Evolutionary conservation across 1,284 basidiomycete genomes (phyloP), one percentile per base, ranked within the genome.

Genomic region (Trichosporon inkin): DNA sequence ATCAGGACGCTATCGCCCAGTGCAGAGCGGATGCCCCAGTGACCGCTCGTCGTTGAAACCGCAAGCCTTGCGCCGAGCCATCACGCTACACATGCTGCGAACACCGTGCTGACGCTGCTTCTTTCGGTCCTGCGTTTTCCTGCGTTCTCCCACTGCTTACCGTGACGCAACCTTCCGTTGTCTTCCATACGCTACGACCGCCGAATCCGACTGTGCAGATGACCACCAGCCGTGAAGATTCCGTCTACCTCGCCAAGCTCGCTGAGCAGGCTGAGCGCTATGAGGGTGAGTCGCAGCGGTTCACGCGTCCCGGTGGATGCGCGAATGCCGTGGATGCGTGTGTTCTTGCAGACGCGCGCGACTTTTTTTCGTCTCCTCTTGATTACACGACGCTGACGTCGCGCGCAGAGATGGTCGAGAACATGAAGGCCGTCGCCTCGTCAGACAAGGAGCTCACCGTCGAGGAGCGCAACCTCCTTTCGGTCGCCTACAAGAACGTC

Each of bases 401-500:
- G 10, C 32, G 22, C 19, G 14, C 80, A 93, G 91, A 96, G 81
- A 96, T 96, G 93, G 93, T 97, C 71, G 90, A 93, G 83, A 95
- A 95, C 85, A 97, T 97, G 93, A 96, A 96, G 87, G 86, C 87
- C 67, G 92, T 97, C 70, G 93, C 93, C 64, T 95, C 92, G 34
- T 92, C 91, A 62, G 91, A 94, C 84, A 90, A 94, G 81, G 93
- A 99, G 79, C 89, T 99, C 77, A 97, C 95, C 68, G 95, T 99
- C 58, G 95, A 99, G 83, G 95, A 99, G 83, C 93, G 96, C 68
- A 99, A 98, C 81, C 87, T 99, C 61, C 87, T 99, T 62, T 98
- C 94, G 28, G 95, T 99, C 68, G 95, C 95, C 32, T 99, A 99
- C 87, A 99, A 99, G 91, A 99, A 99, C 82, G 94, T 99, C 68